Evolutionary conservation across 768 basidiomycete genomes (phyloP).

Genomic region (Boletus tomentosulus): DNA sequence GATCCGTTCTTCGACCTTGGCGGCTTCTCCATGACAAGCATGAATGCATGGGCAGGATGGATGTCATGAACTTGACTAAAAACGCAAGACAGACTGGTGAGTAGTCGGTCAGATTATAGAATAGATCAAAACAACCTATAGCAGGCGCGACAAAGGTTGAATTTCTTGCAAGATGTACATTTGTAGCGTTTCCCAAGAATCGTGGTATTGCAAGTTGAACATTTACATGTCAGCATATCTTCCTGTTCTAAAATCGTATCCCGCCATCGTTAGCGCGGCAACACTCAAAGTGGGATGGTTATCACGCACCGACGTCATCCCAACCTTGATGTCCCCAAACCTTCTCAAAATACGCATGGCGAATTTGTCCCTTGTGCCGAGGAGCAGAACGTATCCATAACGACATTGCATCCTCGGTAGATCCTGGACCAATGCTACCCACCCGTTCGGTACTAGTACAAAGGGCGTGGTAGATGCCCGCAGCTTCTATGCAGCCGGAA

Average conservation of each 20-base stretch:
- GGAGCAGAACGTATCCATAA: conserved; percentile 66
- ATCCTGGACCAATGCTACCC: conserved; percentile 27
- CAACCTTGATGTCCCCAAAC: conserved; percentile 81
- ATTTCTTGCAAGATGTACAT: conserved; percentile 76
- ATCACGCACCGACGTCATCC: conserved; percentile 78
- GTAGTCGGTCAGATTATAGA: not conserved
- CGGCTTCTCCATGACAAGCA: conserved; percentile 68
- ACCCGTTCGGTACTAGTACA: conserved; percentile 42
- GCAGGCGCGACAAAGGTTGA: conserved; percentile 78
- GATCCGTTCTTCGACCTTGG: conserved; percentile 38
- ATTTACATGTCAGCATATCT: conserved; percentile 57
- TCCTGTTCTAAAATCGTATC: conserved; percentile 56
- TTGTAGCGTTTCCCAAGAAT: conserved; percentile 71
- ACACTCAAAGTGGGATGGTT: not conserved
- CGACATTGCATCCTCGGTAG: conserved; percentile 53
- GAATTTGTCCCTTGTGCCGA: conserved; percentile 64
- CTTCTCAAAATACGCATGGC: conserved; percentile 86
- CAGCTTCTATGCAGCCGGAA: conserved; percentile 68
- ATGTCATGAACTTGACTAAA: conserved; percentile 84
- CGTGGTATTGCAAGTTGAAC: conserved; percentile 74
- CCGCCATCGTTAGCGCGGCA: conserved; percentile 3
- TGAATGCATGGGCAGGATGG: conserved; percentile 85
- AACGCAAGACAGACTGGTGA: not conserved
- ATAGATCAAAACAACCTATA: conserved; percentile 53
- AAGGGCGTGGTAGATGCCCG: conserved; percentile 75